Evolutionary conservation across 2,329 filamentous ascomycete species (phyloP).

Genomic region (Arthrobotrys conoides): DNA sequence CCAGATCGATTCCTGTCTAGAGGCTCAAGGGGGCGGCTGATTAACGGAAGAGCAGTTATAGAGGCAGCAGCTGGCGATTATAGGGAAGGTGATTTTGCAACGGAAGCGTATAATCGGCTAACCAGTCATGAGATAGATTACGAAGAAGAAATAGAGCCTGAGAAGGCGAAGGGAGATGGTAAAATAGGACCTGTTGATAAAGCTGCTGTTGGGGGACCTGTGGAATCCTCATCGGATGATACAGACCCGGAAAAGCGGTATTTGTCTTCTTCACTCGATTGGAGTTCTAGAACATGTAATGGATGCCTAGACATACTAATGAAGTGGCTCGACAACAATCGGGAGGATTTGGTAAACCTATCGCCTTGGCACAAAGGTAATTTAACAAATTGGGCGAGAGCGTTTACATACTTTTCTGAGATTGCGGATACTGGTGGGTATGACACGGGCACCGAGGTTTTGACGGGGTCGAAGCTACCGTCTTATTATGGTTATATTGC

Average conservation of each 20-base stretch:
- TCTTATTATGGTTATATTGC: conserved; percentile 43
- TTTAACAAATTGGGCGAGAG: conserved; percentile 56
- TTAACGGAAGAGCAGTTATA: conserved; percentile 19
- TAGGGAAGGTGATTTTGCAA: conserved; percentile 29
- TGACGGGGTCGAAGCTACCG: conserved; percentile 33
- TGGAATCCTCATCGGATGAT: conserved; percentile 8
- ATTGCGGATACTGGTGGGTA: conserved; percentile 36
- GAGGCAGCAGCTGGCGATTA: conserved; percentile 30
- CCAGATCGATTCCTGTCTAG: not conserved
- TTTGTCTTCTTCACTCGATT: conserved; percentile 21
- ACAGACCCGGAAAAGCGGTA: conserved; percentile 21
- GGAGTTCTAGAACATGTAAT: conserved; percentile 24
- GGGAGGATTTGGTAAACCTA: conserved; percentile 9
- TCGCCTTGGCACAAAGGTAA: conserved; percentile 41
- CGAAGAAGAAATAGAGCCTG: conserved; percentile 3
- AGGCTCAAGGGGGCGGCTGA: not conserved
- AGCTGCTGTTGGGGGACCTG: not conserved
- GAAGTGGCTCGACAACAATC: conserved; percentile 36
- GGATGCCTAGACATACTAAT: conserved; percentile 32
- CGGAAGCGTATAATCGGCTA: conserved; percentile 42
- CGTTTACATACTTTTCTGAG: conserved; percentile 46
- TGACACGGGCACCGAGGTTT: conserved; percentile 32
- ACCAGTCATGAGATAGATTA: conserved; percentile 40
- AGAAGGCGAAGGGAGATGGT: not conserved
- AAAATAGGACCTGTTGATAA: conserved; percentile 40